Evolutionary conservation across 2,329 filamentous ascomycete species (phyloP), one percentile per base, ranked within the genome.

Genomic region (Xylariaceae sp.): DNA sequence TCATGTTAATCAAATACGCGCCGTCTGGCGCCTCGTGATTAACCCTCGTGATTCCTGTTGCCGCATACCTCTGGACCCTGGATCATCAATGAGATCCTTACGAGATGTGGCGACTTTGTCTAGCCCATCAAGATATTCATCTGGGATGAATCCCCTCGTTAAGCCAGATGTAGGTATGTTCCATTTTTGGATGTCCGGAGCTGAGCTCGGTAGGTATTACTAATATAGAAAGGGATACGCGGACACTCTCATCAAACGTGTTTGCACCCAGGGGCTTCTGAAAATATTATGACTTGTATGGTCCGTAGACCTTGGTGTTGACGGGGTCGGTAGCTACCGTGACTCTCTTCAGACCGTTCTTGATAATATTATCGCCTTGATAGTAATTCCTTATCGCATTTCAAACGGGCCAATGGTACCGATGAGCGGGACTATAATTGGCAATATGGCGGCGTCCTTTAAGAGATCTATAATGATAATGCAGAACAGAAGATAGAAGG

Each of bases 221-320:
- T 2, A 62, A 56, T n/a, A 12, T 50, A 1, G 47, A 64, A 9
- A 55, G 60, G 40, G 65, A 70, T 44, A 63, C 52, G 2, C 52
- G 66, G 18, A 64, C 64, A 0, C 56, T 71, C 0, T 60, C 68
- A 7, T 56, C 69, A 29, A 66, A 70, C 18, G 61, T 70, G 1
- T 64, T 71, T 9, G 66, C 68, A 0, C 54, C 60, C 1, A 61
- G 58, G 1, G 66, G 51, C 0, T 68, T 70, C 18, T 37, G 59
- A 0, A 61, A 65, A 41, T 57, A 61, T 0, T 65, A 68, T 16
- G 56, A 63, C 1, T 70, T 68, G 19, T 21, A 41, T 18, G 56
- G 41, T 60, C 56, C 1, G 44, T 48, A 14, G 59, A 62, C 2
- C n/a, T 44, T 1, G 10, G 7, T 19, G 37, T 37, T 26, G 54